phyloP scores from a whole-genome alignment of 2,329 filamentous ascomycete species.

The Fusarium longipes region DNA sequence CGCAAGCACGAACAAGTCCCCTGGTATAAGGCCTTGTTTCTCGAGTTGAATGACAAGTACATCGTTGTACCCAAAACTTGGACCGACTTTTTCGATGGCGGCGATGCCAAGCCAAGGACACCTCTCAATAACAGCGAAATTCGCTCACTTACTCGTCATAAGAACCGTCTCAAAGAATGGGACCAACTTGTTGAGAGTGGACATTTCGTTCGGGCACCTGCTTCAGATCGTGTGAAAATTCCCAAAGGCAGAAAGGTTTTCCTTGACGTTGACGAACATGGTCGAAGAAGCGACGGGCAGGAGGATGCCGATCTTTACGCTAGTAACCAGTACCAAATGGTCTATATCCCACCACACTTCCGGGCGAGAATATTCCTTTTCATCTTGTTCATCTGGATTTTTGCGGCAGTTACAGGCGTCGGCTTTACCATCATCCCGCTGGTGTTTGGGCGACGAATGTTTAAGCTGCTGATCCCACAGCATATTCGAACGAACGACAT shows the following conservation, averaged over 20 bases:
- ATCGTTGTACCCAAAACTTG: conserved; percentile 67
- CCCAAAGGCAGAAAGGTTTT: conserved; percentile 87
- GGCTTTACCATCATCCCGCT: conserved; percentile 87
- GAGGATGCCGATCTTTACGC: conserved; percentile 62
- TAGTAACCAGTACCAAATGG: conserved; percentile 72
- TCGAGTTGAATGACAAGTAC: conserved; percentile 58
- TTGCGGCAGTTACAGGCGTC: conserved; percentile 88
- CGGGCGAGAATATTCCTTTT: conserved; percentile 83
- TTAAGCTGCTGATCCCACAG: conserved; percentile 76
- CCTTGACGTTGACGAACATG: conserved; percentile 73
- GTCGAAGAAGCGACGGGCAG: conserved; percentile 71
- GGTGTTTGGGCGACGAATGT: conserved; percentile 82
- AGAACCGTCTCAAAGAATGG: conserved; percentile 59
- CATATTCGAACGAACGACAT: conserved; percentile 89
- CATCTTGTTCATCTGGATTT: conserved; percentile 90
- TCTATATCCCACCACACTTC: conserved; percentile 89
- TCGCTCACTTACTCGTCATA: conserved; percentile 53
- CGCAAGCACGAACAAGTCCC: conserved; percentile 50
- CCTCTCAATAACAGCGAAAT: conserved; percentile 53
- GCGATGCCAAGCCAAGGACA: conserved; percentile 56
- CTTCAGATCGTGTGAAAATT: conserved; percentile 93
- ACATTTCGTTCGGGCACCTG: conserved; percentile 89
- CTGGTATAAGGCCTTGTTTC: conserved; percentile 57
- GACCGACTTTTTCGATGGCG: conserved; percentile 64
- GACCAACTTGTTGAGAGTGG: conserved; percentile 75